Base-by-base conservation (phyloP, 169 alveolate genomes). In the Theileria orientalis region DNA sequence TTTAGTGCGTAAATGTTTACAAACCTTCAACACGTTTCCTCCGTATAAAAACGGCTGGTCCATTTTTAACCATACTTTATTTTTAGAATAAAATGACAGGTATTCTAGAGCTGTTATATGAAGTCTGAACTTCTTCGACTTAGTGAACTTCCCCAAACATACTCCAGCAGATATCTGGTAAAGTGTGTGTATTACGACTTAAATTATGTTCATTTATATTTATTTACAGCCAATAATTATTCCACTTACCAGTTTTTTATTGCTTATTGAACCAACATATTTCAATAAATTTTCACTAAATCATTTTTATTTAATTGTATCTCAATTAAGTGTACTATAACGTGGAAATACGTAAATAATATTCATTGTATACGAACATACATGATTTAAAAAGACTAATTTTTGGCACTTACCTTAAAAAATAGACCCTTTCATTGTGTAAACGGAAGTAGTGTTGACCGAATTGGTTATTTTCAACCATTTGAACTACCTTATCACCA, bases 111-210 rank as follows among this genome's bases (percentile, higher is more conserved):
- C 84, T n/a, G 89, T 82, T n/a, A 82, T 47, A 25, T 72, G 83
- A 3, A 82, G 74, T 8, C 75, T 62, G 60, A 82, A 82, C 52
- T 82, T 46, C 84, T 68, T 82, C 56, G 68, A 27, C 66, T 82
- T 82, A 23, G 89, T 82, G 68, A 82, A 82, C 72, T 82, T 82
- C 9, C 89, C 89, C 47, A 82, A 52, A 63, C 89, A 82, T 3
- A 82, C 84, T n/a, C 89, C 89, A 27, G 84, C 89, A 0, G 84
- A 73, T 74, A 82, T 46, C 89, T 82, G 64, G 2, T 6, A 57
- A 16, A 6, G 37, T 57, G 47, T 9, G 35, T n/a, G 11, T 21
- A 52, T 7, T 9, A 9, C 13, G 11, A 14, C 62, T 14, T n/a
- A 52, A 52, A 16, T 7, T 21, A 52, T 52, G 29, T 16, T 41